Evolutionary conservation across 2,329 filamentous ascomycete genomes (phyloP).

Genomic region (Metarhizium guizhouense): DNA sequence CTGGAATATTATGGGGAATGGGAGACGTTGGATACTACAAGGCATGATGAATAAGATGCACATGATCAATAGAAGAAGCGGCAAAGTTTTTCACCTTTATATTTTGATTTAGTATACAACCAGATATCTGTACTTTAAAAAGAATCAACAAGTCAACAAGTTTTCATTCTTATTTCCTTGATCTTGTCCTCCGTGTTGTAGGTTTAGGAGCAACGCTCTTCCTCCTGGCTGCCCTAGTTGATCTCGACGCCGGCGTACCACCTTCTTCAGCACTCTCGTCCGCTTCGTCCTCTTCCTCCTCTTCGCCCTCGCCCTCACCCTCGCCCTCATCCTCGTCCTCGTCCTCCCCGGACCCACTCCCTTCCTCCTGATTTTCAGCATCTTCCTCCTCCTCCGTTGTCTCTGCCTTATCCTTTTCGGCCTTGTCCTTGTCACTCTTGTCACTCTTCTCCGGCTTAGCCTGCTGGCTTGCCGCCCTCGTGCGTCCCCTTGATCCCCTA

Average conservation of each 20-base stretch:
- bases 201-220: constrained; percentile 5
- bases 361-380: constrained; percentile 14
- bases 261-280: constrained; percentile 8
- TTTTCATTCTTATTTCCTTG: constrained; percentile 1
- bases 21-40: constrained; percentile 22
- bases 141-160: constrained; percentile 1
- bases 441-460: constrained; percentile 24
- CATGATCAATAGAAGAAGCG: background rate
- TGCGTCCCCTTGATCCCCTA: constrained; percentile 33
- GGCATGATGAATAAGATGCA: background rate
- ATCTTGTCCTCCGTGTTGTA: constrained; percentile 5
- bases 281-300: constrained; percentile 17
- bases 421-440: constrained; percentile 19
- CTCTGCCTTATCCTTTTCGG: constrained; percentile 23
- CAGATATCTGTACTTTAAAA: background rate
- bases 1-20: constrained; percentile 31
- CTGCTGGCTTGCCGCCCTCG: constrained; percentile 31
- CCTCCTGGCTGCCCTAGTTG: constrained; percentile 8
- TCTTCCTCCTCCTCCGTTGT: constrained; percentile 15
- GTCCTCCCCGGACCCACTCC: constrained; percentile 16
- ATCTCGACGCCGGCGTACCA: constrained; percentile 28
- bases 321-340: constrained; percentile 7
- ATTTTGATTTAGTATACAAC: background rate
- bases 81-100: background rate
- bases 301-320: constrained; percentile 20